Evolutionary conservation across 345 rosid genomes (phyloP), one percentile per base, ranked within the genome.

Genomic region (Draba incana): DNA sequence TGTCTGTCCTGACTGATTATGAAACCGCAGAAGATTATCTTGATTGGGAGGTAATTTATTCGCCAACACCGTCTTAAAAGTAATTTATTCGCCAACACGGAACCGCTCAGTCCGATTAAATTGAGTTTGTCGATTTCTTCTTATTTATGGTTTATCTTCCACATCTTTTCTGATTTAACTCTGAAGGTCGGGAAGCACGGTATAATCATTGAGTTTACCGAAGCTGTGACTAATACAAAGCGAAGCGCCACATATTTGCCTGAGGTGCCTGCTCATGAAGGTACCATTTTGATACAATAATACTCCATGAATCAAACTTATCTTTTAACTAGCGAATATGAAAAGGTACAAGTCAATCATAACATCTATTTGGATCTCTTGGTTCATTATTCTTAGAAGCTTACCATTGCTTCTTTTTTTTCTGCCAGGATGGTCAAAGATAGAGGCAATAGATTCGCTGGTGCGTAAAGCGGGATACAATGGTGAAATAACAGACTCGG

Each of bases 31-130:
- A 85, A 69, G 78, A 78, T 79, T 86, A 89, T 81, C 90, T 88
- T 77, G 98, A 89, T 64, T 95, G 98, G 99, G 99, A 95, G 98
- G 99, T n/a, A n/a, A n/a, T n/a, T n/a, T n/a, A n/a, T n/a, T n/a
- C n/a, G n/a, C n/a, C 4, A 3, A 28, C 55, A 30, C 66, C 3
- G 24, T 8, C 10, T 60, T 60, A 14, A 46, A 14, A 46, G 50
- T 25, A 45, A 39, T 48, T 27, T 69, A 13, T 16, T 16, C 14
- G 5, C 50, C 30, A 57, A 48, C 5, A 44, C 0, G 20, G 20
- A 20, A 20, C 20, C 20, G 20, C 20, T 20, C 66, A 1, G 24
- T 8, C 10, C 20, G 20, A 20, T 20, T 20, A 20, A 20, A 20
- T 60, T 60, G 16, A 9, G 31, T 62, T 31, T 56, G 46, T 59